phyloP scores from a whole-genome alignment of 1,139 yeast genomes.

The Candida albicans region DNA sequence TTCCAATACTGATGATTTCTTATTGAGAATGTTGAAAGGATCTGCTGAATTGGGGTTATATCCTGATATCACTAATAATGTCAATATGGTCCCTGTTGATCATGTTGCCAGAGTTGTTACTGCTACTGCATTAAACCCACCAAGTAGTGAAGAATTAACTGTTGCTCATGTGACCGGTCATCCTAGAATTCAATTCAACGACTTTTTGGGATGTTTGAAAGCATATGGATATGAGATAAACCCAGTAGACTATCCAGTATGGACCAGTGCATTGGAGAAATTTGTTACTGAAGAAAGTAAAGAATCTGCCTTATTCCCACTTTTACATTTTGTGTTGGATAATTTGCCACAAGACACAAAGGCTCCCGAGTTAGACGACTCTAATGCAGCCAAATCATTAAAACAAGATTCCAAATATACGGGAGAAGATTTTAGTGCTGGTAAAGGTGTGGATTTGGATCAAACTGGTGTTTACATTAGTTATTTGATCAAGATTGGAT shows the following conservation, averaged over 20 bases:
- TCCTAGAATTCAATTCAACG: conserved; percentile 81
- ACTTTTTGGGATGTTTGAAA: conserved; percentile 65
- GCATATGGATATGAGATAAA: conserved; percentile 71
- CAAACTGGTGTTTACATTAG: conserved; percentile 77
- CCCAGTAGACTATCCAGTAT: conserved; percentile 65
- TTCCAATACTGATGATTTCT: conserved; percentile 93
- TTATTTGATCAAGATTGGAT: conserved; percentile 77
- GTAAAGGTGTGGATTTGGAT: conserved; percentile 67
- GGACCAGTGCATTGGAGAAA: conserved; percentile 77
- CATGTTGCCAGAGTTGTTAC: conserved; percentile 93
- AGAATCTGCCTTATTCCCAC: conserved; percentile 88
- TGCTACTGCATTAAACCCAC: conserved; percentile 81
- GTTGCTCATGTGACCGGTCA: conserved; percentile 98
- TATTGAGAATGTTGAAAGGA: conserved; percentile 91
- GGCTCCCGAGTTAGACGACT: conserved; percentile 93
- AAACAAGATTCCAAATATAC: conserved; percentile 60
- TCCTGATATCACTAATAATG: conserved; percentile 84
- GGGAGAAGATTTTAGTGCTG: conserved; percentile 63
- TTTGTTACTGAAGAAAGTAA: conserved; percentile 69
- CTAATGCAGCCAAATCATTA: conserved; percentile 69
- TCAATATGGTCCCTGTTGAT: conserved; percentile 97
- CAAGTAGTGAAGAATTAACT: conserved; percentile 47
- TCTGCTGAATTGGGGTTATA: conserved; percentile 81
- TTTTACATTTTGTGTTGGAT: conserved; percentile 90
- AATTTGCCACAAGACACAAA: conserved; percentile 86